Base-by-base conservation (phyloP, 2,329 filamentous ascomycete species). In the Seiridium cupressi region DNA sequence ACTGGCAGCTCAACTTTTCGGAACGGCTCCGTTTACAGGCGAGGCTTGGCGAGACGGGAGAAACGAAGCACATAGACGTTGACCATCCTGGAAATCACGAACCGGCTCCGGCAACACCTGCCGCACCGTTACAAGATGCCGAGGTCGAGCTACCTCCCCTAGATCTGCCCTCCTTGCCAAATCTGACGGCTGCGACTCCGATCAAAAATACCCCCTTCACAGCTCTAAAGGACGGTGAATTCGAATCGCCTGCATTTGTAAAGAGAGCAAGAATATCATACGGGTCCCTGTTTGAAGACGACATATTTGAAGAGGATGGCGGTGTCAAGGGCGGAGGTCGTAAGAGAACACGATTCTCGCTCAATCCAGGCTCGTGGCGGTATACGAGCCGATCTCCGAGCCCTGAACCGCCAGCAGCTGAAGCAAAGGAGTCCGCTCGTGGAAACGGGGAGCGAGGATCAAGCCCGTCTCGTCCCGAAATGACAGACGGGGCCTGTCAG, bases 171-270 rank as follows among this genome's bases (percentile, higher is more conserved):
- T 61, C 8, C 44, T 49, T 46, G 36, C 58, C 31, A 32, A 51
- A 32, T 53, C 60, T 10, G 51, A 59, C 1, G 38, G 42, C 26
- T 59, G 51, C 35, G 13, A 62, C 44, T 36, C 55, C 32, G 11
- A 48, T 66, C 18, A 79, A 78, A 53, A 73, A 75, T 60, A 61
- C 65, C 5, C 72, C 71, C 26, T 69, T 77, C 5, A 62, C 73
- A 26, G 69, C 69, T 2, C 65, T 77, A 51, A 77, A 77, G 7
- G 67, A 77, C 49, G 76, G 80, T 18, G 84, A 89, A 65, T 95
- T 87, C 77, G 80, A 84, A 4, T 96, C 92, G 3, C 93, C 93
- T 0, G 91, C 91, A 0, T 96, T 96, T 66, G 76, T 92, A 26
- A 93, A 90, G 72, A 83, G 89, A 57, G 83, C 85, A 11, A 82